Conservation (phyloP, 2,329 filamentous ascomycete genomes). For the Aureobasidium sp. region DNA sequence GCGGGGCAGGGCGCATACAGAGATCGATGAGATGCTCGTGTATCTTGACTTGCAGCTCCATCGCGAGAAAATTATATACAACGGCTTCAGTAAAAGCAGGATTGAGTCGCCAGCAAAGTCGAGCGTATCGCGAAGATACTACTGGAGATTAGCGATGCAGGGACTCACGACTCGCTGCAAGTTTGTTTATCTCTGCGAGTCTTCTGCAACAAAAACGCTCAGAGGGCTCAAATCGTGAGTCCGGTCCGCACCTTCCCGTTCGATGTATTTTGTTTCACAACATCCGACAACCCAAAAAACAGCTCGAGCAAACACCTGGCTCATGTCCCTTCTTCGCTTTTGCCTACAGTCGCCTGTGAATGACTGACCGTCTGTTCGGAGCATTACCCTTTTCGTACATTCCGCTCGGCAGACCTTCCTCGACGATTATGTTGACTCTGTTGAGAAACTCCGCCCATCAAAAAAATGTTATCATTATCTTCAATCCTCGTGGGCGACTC, state of each 20-base stretch:
- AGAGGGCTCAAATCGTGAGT: not conserved
- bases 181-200: not conserved
- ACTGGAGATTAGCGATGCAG: not conserved
- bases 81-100: not conserved
- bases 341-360: not conserved
- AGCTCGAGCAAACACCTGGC: not conserved
- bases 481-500: not conserved
- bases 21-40: constrained; percentile 3
- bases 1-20: constrained; percentile 4
- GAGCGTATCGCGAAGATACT: not conserved
- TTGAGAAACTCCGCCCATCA: not conserved
- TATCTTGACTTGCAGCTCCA: constrained; percentile 7
- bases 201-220: not conserved
- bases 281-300: not conserved
- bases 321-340: not conserved
- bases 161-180: not conserved
- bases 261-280: not conserved
- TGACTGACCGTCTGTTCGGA: not conserved
- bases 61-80: not conserved
- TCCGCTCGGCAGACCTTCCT: constrained; percentile 7
- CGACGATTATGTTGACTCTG: not conserved
- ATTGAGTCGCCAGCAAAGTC: not conserved
- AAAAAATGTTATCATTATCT: constrained; percentile 7
- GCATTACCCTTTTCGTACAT: not conserved
- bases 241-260: not conserved